phyloP scores from a whole-genome alignment of 257 asterid species.

The Fraxinus anomala region DNA sequence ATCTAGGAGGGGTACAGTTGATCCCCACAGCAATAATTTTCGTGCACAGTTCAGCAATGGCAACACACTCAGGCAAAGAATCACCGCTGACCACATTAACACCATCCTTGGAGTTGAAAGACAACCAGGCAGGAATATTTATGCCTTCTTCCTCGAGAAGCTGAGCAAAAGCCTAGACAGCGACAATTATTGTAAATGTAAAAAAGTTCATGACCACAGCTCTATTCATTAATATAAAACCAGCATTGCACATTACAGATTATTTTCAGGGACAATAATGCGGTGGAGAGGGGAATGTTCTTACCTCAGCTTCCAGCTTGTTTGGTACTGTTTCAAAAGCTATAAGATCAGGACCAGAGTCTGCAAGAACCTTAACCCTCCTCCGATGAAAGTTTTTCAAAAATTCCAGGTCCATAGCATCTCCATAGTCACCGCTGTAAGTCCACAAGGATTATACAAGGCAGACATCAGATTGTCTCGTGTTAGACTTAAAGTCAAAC shows the following conservation, averaged over 20 bases:
- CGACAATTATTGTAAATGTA: not conserved
- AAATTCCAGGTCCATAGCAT: constrained; percentile 38
- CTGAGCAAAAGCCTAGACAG: constrained; percentile 67
- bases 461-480: not conserved
- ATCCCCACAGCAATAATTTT: constrained; percentile 79
- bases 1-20: constrained; percentile 90
- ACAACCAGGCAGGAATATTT: constrained; percentile 72
- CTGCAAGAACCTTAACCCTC: constrained; percentile 44
- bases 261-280: not conserved
- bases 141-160: constrained; percentile 82
- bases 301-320: constrained; percentile 47
- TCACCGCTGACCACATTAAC: constrained; percentile 81
- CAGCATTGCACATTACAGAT: constrained; percentile 5
- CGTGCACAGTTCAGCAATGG: constrained; percentile 64
- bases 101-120: constrained; percentile 92
- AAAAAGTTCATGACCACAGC: not conserved
- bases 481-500: not conserved
- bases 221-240: not conserved
- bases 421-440: constrained; percentile 45
- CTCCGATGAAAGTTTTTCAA: constrained; percentile 43
- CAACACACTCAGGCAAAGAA: constrained; percentile 69
- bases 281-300: not conserved
- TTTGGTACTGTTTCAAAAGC: constrained; percentile 50
- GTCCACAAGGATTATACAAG: not conserved
- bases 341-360: constrained; percentile 42